These are phyloP conservation scores for Mycena galopus DNA, from an alignment of 768 basidiomycete species.

Conservation along the genomic window DNA sequence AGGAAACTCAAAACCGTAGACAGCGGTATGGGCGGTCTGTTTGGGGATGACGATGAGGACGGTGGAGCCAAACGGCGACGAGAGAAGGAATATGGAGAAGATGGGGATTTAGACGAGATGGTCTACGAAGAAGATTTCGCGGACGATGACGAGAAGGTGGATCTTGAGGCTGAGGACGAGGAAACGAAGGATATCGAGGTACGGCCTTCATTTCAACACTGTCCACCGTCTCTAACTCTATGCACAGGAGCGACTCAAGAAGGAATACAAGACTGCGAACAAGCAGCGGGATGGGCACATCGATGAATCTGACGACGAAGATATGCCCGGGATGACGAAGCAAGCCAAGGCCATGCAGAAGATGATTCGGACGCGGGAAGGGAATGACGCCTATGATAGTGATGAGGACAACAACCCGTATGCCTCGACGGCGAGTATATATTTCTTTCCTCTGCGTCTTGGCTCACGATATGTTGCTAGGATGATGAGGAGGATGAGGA, in stretches of 20 bases:
- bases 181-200: slow-evolving; percentile 89
- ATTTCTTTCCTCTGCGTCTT: background rate
- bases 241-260: slow-evolving; percentile 82
- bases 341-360: slow-evolving; percentile 89
- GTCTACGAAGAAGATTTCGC: slow-evolving; percentile 88
- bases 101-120: slow-evolving; percentile 87
- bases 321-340: slow-evolving; percentile 67
- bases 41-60: slow-evolving; percentile 74
- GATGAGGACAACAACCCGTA: slow-evolving; percentile 91
- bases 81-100: slow-evolving; percentile 75
- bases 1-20: slow-evolving; percentile 77
- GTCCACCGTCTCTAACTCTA: slow-evolving; percentile 25
- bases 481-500: slow-evolving; percentile 79
- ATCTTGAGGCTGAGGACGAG: slow-evolving; percentile 82
- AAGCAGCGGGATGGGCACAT: slow-evolving; percentile 77
- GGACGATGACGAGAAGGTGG: slow-evolving; percentile 88
- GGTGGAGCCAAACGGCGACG: slow-evolving; percentile 57
- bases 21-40: slow-evolving; percentile 69
- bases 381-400: slow-evolving; percentile 84
- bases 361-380: slow-evolving; percentile 86
- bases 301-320: slow-evolving; percentile 84
- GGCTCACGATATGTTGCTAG: slow-evolving; percentile 60
- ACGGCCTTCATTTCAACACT: slow-evolving; percentile 34
- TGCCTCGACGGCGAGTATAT: slow-evolving; percentile 73
- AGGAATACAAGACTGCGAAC: slow-evolving; percentile 84